These are phyloP conservation scores for Xylaria sp. DNA, from an alignment of 2,329 filamentous ascomycete species.

Conservation along the genomic window DNA sequence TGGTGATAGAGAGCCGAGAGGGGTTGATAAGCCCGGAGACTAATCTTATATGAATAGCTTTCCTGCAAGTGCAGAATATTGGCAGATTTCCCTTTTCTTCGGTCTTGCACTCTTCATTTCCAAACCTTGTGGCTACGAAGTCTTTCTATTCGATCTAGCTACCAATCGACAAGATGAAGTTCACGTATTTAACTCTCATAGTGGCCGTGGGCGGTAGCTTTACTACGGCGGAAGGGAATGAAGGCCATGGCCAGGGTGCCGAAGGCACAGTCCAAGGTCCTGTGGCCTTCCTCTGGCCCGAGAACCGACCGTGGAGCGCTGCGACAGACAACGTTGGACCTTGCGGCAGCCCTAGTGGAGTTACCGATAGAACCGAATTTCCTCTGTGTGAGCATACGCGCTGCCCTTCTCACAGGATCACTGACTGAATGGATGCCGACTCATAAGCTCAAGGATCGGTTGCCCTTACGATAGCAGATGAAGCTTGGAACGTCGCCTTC, in stretches of 20 bases:
- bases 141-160: no score
- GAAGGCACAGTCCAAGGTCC: conserved; percentile 59
- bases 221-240: conserved; percentile 27
- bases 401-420: background rate
- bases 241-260: conserved; percentile 43
- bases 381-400: conserved; percentile 55
- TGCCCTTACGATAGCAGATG: conserved; percentile 61
- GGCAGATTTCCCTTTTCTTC: background rate
- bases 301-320: conserved; percentile 60
- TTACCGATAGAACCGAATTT: conserved; percentile 59
- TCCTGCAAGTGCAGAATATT: background rate
- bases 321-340: conserved; percentile 61
- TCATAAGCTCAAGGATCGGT: conserved; percentile 59
- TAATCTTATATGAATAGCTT: background rate
- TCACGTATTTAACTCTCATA: conserved; percentile 35
- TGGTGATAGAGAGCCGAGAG: background rate
- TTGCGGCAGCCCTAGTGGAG: conserved; percentile 59
- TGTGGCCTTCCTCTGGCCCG: conserved; percentile 65
- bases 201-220: conserved; percentile 32
- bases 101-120: background rate
- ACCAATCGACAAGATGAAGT: conserved; percentile 34
- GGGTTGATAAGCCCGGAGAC: background rate
- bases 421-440: background rate
- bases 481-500: conserved; percentile 61
- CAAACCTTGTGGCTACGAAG: background rate